These are phyloP conservation scores for Phytophthora sojae DNA, from an alignment of 352 stramenopile species.

Conservation along the genomic window DNA sequence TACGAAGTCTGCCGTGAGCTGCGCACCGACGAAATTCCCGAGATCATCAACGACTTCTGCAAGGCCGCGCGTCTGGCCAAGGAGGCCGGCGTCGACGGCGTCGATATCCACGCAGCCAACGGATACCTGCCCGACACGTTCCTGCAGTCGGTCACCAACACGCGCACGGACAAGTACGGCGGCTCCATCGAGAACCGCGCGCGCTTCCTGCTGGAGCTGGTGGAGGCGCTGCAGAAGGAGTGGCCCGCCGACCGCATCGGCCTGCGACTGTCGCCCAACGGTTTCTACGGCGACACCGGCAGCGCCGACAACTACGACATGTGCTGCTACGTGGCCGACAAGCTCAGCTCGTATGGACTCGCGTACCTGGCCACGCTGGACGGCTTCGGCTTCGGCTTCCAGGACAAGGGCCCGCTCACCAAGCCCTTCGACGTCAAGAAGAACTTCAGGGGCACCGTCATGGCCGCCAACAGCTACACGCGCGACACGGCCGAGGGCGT, in stretches of 20 bases:
- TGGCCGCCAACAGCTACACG: conserved; percentile 45
- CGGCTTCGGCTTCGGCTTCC: conserved; percentile 48
- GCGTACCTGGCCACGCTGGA: conserved; percentile 54
- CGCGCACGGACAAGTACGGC: conserved; percentile 84
- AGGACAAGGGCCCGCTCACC: conserved; percentile 39
- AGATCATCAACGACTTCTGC: conserved; percentile 72
- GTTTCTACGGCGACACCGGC: conserved; percentile 37
- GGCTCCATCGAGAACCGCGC: conserved; percentile 83
- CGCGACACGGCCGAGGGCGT: conserved; percentile 43
- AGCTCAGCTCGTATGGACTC: conserved; percentile 44
- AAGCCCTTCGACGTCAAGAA: conserved; percentile 47
- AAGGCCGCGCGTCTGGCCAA: conserved; percentile 61
- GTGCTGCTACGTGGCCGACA: conserved; percentile 44
- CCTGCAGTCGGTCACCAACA: conserved; percentile 75
- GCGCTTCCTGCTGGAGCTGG: conserved; percentile 69
- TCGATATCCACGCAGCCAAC: conserved; percentile 82
- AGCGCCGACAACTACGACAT: conserved; percentile 53
- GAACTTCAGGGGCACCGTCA: conserved; percentile 38
- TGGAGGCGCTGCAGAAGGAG: conserved; percentile 58
- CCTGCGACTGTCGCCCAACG: conserved; percentile 41
- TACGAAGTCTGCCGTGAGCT: conserved; percentile 62
- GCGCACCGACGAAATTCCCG: conserved; percentile 70
- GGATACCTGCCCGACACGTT: conserved; percentile 93
- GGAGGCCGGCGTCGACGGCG: conserved; percentile 71
- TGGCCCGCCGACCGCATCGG: conserved; percentile 34